Conservation (phyloP, 345 rosid species). For the Pseudoturritis turrita region DNA sequence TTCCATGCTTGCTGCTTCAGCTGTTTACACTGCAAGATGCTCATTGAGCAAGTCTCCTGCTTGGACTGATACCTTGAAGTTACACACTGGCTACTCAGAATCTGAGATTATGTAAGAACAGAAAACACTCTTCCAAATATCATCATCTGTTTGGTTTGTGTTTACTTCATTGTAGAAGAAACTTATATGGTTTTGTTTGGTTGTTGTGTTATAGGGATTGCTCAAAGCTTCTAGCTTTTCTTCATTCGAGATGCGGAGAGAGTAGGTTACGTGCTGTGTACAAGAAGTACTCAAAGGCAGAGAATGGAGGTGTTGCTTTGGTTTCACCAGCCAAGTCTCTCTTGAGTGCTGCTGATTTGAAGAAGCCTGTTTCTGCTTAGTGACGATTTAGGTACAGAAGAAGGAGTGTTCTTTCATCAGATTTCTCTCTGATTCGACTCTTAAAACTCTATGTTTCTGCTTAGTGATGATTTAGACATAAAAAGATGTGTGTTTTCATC, state of each 20-base stretch:
- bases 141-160: neutral
- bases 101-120: conserved; percentile 48
- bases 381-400: neutral
- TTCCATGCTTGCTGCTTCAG: conserved; percentile 80
- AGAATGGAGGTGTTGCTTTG: conserved; percentile 60
- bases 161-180: neutral
- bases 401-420: conserved; percentile 13
- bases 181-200: neutral
- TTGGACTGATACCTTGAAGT: conserved; percentile 72
- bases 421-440: conserved; percentile 23
- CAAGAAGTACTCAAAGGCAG: conserved; percentile 53
- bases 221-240: conserved; percentile 51
- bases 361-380: conserved; percentile 24
- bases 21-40: conserved; percentile 86
- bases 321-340: conserved; percentile 48
- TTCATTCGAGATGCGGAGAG: conserved; percentile 53
- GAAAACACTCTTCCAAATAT: neutral
- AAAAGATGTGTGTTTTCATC: too few relatives aligned
- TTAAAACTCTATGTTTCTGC: too few relatives aligned
- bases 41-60: conserved; percentile 53
- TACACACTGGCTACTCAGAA: conserved; percentile 67
- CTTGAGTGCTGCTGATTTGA: conserved; percentile 17
- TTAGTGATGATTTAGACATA: too few relatives aligned
- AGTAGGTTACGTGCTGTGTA: conserved; percentile 61
- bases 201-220: conserved; percentile 46